phyloP scores from a whole-genome alignment of 768 basidiomycete genomes.

The Russula abietina region DNA sequence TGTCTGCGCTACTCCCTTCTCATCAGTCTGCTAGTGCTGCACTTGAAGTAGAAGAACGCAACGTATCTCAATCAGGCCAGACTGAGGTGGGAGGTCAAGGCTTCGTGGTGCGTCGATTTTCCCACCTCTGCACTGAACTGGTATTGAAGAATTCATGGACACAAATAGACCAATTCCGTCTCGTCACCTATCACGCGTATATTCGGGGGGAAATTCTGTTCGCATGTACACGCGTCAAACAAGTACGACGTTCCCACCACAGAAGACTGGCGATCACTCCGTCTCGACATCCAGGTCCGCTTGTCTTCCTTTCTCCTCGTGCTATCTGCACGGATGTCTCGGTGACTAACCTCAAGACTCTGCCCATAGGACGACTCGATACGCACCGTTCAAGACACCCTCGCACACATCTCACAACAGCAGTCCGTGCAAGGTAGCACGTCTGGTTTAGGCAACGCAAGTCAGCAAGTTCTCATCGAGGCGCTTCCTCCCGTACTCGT shows the following conservation, averaged over 20 bases:
- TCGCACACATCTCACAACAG: constrained; percentile 68
- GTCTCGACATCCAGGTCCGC: constrained; percentile 78
- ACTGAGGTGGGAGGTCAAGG: neutral
- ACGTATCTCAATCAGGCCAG: neutral
- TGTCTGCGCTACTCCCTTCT: no score
- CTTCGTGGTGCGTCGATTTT: neutral
- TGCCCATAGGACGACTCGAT: constrained; percentile 58
- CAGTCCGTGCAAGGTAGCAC: constrained; percentile 69
- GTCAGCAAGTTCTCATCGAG: constrained; percentile 69
- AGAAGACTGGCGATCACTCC: constrained; percentile 81
- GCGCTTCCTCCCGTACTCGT: constrained; percentile 77
- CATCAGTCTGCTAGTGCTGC: no score
- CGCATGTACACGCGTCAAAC: constrained; percentile 70
- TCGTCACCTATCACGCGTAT: neutral
- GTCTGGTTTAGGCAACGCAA: constrained; percentile 49
- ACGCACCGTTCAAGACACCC: constrained; percentile 73
- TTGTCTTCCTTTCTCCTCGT: neutral
- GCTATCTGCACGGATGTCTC: no score
- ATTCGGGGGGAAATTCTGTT: constrained; percentile 45
- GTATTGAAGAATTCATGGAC: neutral
- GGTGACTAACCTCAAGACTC: neutral
- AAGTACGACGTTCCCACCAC: constrained; percentile 80
- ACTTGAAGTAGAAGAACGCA: neutral
- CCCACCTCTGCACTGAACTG: neutral
- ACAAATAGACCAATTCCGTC: neutral